phyloP scores from a whole-genome alignment of 176 grass and related monocot species.

The Carex myosuroides region DNA sequence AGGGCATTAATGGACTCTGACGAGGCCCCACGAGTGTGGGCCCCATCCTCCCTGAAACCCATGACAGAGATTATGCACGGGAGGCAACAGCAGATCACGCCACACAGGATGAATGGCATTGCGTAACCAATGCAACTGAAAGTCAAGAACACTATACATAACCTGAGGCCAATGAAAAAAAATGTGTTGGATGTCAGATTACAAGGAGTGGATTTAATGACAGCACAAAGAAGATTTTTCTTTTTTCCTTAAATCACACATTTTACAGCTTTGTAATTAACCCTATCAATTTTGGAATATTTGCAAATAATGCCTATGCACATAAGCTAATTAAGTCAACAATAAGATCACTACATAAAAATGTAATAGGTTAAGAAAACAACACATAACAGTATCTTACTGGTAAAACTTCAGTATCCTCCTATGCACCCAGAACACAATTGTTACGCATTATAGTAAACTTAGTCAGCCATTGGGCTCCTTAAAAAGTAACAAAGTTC shows the following conservation, averaged over 20 bases:
- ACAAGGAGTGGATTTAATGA: background rate
- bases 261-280: background rate
- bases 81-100: constrained; percentile 87
- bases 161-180: constrained; percentile 33
- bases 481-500: too few relatives aligned
- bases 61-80: constrained; percentile 88
- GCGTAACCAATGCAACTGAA: constrained; percentile 96
- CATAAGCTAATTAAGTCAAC: background rate
- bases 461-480: too few relatives aligned
- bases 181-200: background rate
- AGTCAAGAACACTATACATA: constrained; percentile 90
- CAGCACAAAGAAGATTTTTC: background rate
- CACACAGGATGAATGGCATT: constrained; percentile 91
- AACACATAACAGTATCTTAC: too few relatives aligned
- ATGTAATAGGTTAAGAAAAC: too few relatives aligned
- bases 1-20: constrained; percentile 78
- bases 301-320: background rate
- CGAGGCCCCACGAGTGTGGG: constrained; percentile 71
- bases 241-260: background rate
- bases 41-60: constrained; percentile 83
- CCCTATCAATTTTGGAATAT: background rate
- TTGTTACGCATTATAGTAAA: too few relatives aligned
- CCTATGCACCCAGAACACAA: too few relatives aligned
- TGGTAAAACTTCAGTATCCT: too few relatives aligned
- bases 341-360: background rate